Evolutionary conservation across 1,284 basidiomycete genomes (phyloP).

Genomic region (Cryptococcus sp.): DNA sequence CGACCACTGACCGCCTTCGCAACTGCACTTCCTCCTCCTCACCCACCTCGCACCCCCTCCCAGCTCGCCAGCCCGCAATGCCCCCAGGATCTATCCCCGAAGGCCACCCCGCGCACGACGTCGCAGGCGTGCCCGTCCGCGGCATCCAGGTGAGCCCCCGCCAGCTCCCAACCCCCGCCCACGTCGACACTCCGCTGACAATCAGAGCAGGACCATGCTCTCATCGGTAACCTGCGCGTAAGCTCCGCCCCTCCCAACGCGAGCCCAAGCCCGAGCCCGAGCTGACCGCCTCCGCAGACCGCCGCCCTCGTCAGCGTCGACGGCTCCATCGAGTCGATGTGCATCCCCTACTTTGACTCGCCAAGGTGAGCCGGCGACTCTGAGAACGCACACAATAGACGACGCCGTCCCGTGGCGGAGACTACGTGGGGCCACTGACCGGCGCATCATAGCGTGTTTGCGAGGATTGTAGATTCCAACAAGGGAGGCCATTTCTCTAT

Average conservation of each 20-base stretch:
- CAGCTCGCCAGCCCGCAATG: background rate
- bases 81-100: background rate
- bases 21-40: too few species aligned
- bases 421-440: too few species aligned
- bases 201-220: conserved; percentile 47
- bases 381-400: too few species aligned
- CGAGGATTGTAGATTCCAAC: conserved; percentile 56
- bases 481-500: conserved; percentile 91
- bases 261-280: too few species aligned
- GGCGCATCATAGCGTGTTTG: conserved; percentile 59
- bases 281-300: conserved; percentile 24
- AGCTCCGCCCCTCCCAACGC: conserved; percentile 1
- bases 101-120: conserved; percentile 13
- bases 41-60: too few species aligned
- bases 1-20: too few species aligned
- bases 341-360: conserved; percentile 88
- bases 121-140: conserved; percentile 21
- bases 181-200: conserved; percentile 11
- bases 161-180: background rate
- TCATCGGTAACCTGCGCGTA: conserved; percentile 50
- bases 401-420: too few species aligned
- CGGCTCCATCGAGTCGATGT: conserved; percentile 66
- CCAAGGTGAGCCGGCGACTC: conserved; percentile 51
- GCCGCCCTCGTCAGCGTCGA: conserved; percentile 51
- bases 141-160: conserved; percentile 31